Evolutionary conservation across 179 eudicot species (phyloP).

Genomic region (Silene vulgaris): DNA sequence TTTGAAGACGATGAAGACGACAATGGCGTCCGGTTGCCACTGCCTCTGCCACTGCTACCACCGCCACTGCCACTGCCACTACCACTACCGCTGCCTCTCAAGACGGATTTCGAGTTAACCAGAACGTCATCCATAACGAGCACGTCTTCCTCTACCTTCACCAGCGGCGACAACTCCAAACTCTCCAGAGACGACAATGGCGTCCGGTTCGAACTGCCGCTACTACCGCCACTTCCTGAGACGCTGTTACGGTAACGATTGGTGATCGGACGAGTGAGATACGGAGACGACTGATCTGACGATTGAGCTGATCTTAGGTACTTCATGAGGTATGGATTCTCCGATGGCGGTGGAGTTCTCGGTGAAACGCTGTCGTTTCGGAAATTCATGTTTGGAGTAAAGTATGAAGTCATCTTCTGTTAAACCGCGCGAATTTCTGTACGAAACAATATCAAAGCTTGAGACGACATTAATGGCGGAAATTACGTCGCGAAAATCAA

Average conservation of each 20-base stretch:
- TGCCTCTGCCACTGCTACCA: background rate
- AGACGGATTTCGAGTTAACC: background rate
- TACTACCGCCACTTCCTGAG: background rate
- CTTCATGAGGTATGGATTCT: constrained; percentile 13
- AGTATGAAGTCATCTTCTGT: constrained; percentile 7
- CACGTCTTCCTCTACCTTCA: constrained; percentile 50
- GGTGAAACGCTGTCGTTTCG: constrained; percentile 8
- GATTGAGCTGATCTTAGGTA: constrained; percentile 21
- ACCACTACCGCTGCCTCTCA: constrained; percentile 6
- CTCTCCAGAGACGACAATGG: constrained; percentile 34
- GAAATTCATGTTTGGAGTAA: constrained; percentile 3
- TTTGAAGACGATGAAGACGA: constrained; percentile 16
- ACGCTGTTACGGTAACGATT: constrained; percentile 7
- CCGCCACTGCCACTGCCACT: constrained; percentile 6
- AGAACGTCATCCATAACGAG: constrained; percentile 24
- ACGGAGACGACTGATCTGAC: constrained; percentile 16
- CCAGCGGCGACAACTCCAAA: constrained; percentile 26
- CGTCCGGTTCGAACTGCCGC: background rate
- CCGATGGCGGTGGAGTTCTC: constrained; percentile 4
- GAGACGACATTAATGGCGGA: constrained; percentile 3
- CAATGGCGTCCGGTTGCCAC: too few species aligned
- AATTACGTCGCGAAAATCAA: too few species aligned
- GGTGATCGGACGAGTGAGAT: constrained; percentile 14
- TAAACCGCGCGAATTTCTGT: background rate
- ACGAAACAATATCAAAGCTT: background rate